Conservation (phyloP, 2,329 filamentous ascomycete genomes). For the Aspergillus terreus region DNA sequence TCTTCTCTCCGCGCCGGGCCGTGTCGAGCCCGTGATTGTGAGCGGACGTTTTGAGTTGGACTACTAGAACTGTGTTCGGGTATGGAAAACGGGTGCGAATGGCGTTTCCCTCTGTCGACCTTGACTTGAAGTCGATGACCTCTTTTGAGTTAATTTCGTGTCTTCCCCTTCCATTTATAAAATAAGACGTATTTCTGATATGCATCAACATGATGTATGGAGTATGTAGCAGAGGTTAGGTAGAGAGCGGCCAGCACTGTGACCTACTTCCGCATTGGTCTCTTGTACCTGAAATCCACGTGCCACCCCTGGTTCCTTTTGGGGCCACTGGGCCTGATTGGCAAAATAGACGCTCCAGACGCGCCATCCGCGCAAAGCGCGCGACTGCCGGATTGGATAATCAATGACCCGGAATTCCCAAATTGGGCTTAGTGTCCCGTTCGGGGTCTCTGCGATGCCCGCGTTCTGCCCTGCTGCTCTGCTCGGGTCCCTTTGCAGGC, state of each 20-base stretch:
- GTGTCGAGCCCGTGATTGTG: slow-evolving; percentile 20
- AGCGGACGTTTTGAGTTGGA: slow-evolving; percentile 34
- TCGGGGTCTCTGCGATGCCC: slow-evolving; percentile 40
- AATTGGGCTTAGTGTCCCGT: slow-evolving; percentile 30
- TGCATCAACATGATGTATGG: slow-evolving; percentile 15
- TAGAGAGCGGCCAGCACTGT: no score
- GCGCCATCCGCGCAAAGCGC: slow-evolving; percentile 8
- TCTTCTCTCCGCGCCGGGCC: slow-evolving; percentile 28
- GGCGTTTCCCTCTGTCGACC: slow-evolving; percentile 36
- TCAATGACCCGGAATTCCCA: slow-evolving; percentile 24
- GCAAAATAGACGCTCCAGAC: slow-evolving; percentile 5
- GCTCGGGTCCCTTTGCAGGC: slow-evolving; percentile 24
- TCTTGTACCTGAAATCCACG: not conserved
- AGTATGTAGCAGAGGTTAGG: no score
- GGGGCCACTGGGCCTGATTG: not conserved
- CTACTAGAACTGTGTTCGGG: slow-evolving; percentile 42
- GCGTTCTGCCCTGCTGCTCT: slow-evolving; percentile 28
- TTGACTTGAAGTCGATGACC: slow-evolving; percentile 27
- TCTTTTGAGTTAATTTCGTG: slow-evolving; percentile 20
- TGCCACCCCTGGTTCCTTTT: not conserved
- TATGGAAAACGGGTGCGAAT: slow-evolving; percentile 42
- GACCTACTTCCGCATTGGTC: no score
- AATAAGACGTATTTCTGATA: slow-evolving; percentile 29
- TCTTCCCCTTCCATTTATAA: slow-evolving; percentile 17
- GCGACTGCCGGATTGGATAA: slow-evolving; percentile 25